Evolutionary conservation across 2,329 filamentous ascomycete genomes (phyloP), one percentile per base, ranked within the genome.

Genomic region (Alternaria arborescens): DNA sequence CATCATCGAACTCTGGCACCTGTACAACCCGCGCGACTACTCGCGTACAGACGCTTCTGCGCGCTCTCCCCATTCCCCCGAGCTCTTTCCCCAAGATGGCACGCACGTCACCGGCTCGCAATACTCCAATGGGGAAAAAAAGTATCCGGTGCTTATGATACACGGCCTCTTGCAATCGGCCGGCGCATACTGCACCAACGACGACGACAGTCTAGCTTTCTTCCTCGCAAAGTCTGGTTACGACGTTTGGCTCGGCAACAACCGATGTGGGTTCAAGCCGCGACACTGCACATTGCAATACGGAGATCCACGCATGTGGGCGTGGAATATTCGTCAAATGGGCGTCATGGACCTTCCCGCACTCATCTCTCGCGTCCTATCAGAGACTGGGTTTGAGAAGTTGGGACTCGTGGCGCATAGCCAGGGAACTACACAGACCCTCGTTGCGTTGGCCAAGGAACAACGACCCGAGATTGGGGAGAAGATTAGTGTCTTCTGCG

Each of bases 161-260:
- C 94, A 97, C 69, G 94, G 94, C 1, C 84, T 97, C 3, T 82
- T 98, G 7, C 94, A 98, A 79, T 94, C 90, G 54, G 87, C 92
- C 0, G 94, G 94, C 4, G 91, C 94, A 0, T 97, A 93, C 75
- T 97, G 93, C 77, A 89, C 89, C 66, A 97, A 94, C 74, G 94
- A 97, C 71, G 93, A 97, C 64, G 88, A 93, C 67, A 94, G 91
- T 26, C 84, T 97, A 8, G 94, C 94, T 1, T 97, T 97, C 79
- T 97, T 90, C 81, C 88, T 98, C 8, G 93, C 91, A 78, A 97
- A 97, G 79, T 89, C 91, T 0, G 94, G 94, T 1, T 97, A 93
- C 78, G 94, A 98, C 76, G 92, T 98, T 40, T 98, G 94, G 94
- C 84, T 97, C 16, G 94, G 94, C 5, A 97, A 97, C 80, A 97